Conservation (phyloP, 2,329 filamentous ascomycete species). For the Aspergillus piperis region DNA sequence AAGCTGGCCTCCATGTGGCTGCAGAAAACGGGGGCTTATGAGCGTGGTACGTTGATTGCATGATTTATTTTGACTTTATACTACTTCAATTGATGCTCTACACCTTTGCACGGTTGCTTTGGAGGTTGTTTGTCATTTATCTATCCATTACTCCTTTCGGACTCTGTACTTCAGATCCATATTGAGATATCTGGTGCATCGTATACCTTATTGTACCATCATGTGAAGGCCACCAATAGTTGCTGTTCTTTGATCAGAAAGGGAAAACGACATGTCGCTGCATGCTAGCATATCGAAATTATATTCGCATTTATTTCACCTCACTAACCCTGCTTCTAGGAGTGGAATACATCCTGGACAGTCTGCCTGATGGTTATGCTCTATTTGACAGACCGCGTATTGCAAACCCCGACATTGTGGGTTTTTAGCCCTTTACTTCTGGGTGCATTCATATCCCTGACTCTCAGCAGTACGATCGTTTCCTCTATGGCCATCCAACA, state of each 20-base stretch:
- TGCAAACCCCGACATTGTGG: constrained; percentile 36
- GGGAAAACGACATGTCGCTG: neutral
- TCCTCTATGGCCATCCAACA: constrained; percentile 59
- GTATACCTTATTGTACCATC: neutral
- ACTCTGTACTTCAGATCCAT: no score
- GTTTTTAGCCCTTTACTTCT: constrained; percentile 12
- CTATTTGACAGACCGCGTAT: constrained; percentile 53
- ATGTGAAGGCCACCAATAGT: neutral
- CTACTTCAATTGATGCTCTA: neutral
- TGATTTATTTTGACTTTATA: constrained; percentile 1
- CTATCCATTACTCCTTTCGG: neutral
- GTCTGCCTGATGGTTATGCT: constrained; percentile 57
- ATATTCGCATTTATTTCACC: neutral
- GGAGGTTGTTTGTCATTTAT: neutral
- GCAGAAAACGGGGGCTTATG: constrained; percentile 41
- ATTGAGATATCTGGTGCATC: neutral
- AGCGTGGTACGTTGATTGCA: constrained; percentile 33
- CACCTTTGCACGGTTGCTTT: neutral
- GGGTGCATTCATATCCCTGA: neutral
- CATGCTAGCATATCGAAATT: neutral
- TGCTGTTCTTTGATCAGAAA: neutral
- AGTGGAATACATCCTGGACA: constrained; percentile 53
- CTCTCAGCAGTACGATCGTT: constrained; percentile 51
- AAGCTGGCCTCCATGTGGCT: constrained; percentile 54
- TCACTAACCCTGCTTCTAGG: constrained; percentile 28